These are phyloP conservation scores for Pyricularia sp. DNA, from an alignment of 2,329 filamentous ascomycete genomes.

Conservation along the genomic window DNA sequence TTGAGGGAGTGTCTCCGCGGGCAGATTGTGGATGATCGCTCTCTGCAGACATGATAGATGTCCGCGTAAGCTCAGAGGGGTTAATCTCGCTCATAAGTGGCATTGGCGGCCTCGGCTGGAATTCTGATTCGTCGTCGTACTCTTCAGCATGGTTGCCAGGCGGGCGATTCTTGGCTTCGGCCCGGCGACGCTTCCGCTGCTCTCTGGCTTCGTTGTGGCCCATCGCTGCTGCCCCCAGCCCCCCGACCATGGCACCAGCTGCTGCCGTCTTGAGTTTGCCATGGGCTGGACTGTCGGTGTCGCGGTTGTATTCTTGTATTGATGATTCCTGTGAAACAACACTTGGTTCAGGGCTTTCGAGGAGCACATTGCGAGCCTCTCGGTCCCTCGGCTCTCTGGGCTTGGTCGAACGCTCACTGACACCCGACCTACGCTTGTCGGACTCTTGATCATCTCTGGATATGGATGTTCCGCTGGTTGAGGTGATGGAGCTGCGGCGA, in stretches of 20 bases:
- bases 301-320: conserved; percentile 30
- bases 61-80: conserved; percentile 77
- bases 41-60: conserved; percentile 75
- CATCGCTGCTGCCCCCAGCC: conserved; percentile 25
- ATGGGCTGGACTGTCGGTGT: conserved; percentile 13
- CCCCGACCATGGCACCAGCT: conserved; percentile 31
- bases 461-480: conserved; percentile 44
- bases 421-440: conserved; percentile 51
- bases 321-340: conserved; percentile 38
- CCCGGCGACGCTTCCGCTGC: conserved; percentile 41
- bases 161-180: conserved; percentile 38
- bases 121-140: conserved; percentile 32
- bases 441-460: conserved; percentile 48
- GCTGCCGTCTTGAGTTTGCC: conserved; percentile 31
- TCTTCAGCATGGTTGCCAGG: conserved; percentile 38
- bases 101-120: conserved; percentile 64
- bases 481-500: conserved; percentile 56
- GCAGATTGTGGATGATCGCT: conserved; percentile 38
- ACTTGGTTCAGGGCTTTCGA: conserved; percentile 37
- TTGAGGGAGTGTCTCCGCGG: conserved; percentile 49
- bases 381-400: conserved; percentile 37
- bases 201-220: conserved; percentile 30
- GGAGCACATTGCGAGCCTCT: conserved; percentile 46
- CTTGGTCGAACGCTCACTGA: conserved; percentile 38
- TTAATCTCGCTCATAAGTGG: conserved; percentile 81